A percentile compares a stretch with the other conserved stretches of the same genome.
phyloP scores from a whole-genome alignment of 1,284 basidiomycete species.

The Pseudomicrostroma phylloplanum region DNA sequence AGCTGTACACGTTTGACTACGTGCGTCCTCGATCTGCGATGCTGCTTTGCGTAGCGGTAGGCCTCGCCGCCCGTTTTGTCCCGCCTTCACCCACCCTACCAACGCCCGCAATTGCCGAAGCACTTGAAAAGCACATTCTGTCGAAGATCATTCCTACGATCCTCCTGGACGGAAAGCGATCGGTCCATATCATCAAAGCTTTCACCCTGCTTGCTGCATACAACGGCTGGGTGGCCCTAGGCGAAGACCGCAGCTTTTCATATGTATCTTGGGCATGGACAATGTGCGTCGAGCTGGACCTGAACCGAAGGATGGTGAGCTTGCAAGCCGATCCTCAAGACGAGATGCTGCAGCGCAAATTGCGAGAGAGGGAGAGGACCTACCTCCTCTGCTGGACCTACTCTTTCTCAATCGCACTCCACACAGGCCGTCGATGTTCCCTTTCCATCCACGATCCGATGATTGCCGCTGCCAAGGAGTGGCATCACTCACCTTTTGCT shows the following conservation, averaged over 20 bases:
- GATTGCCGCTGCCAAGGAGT: background rate
- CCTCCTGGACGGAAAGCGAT: constrained; percentile 1
- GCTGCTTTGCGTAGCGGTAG: constrained; percentile 16
- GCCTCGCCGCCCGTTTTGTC: constrained; percentile 10
- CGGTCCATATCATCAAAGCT: background rate
- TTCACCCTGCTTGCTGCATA: background rate
- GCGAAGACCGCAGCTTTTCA: background rate
- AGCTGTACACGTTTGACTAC: constrained; percentile 30
- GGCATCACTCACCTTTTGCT: background rate
- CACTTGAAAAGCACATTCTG: background rate
- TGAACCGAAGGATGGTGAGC: constrained; percentile 1
- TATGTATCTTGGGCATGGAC: background rate
- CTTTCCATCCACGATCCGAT: constrained; percentile 2
- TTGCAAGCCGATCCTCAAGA: background rate
- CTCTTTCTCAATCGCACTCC: constrained; percentile 4
- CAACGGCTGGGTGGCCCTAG: background rate
- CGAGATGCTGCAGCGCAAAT: constrained; percentile 6
- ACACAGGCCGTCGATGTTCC: background rate
- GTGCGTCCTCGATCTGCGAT: constrained; percentile 25
- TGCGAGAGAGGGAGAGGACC: background rate
- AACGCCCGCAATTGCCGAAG: background rate
- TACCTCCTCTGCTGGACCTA: constrained; percentile 3
- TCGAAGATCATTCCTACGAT: background rate
- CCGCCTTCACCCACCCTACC: background rate
- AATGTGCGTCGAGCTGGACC: constrained; percentile 8